A percentile compares a stretch with the other conserved stretches of the same genome.
Evolutionary conservation across 1,284 basidiomycete species (phyloP).

Genomic region (Sporisorium reilianum): DNA sequence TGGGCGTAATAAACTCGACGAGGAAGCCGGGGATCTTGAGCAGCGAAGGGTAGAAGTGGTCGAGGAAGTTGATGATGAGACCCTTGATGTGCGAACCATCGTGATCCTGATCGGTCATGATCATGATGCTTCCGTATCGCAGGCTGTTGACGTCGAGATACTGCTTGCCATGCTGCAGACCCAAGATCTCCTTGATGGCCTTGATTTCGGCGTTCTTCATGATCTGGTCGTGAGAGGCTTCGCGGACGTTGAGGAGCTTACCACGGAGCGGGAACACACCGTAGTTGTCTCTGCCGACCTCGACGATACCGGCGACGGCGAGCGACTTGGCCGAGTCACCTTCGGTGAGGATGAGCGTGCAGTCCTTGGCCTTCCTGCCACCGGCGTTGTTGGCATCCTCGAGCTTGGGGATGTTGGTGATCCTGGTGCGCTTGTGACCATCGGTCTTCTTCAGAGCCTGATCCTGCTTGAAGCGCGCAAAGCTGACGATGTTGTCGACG

Average conservation of each 20-base stretch:
- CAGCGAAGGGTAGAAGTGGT: constrained; percentile 95
- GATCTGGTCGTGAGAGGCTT: constrained; percentile 94
- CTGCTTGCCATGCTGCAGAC: constrained; percentile 91
- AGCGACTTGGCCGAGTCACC: constrained; percentile 99
- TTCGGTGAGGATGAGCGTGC: constrained; percentile 97
- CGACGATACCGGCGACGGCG: constrained; percentile 91
- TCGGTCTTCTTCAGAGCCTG: constrained; percentile 96
- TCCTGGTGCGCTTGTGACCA: constrained; percentile 82
- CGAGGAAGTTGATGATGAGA: constrained; percentile 96
- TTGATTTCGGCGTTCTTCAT: constrained; percentile 98
- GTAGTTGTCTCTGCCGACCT: constrained; percentile 95
- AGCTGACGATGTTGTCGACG: constrained; percentile 90
- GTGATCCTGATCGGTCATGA: constrained; percentile 99
- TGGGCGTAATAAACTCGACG: constrained; percentile 98
- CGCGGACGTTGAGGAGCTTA: constrained; percentile 96
- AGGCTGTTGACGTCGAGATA: constrained; percentile 81
- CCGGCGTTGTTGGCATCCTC: constrained; percentile 99
- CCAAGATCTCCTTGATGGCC: constrained; percentile 98
- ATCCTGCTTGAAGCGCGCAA: constrained; percentile 97
- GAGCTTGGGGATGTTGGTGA: constrained; percentile 91
- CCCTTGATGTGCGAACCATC: constrained; percentile 99
- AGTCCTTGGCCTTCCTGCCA: constrained; percentile 79
- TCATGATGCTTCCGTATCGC: constrained; percentile 96
- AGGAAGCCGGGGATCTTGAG: constrained; percentile 92
- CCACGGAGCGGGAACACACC: constrained; percentile 98